A percentile compares a stretch with the other conserved stretches of the same genome.
These are phyloP conservation scores for Termitomyces heimii DNA, from an alignment of 768 basidiomycete genomes.

Conservation along the genomic window DNA sequence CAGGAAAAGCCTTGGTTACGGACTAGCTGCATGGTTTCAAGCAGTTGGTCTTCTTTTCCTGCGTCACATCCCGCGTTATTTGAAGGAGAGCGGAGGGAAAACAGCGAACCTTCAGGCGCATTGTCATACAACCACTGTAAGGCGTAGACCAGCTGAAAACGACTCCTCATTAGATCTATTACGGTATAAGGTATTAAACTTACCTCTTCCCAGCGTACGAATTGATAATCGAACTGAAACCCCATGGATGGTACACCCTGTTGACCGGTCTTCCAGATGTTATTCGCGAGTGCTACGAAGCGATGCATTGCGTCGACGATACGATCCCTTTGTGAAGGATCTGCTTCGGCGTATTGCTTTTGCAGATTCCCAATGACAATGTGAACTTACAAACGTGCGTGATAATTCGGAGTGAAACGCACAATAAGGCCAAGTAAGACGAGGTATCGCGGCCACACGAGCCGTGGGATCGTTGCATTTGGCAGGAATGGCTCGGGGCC, in stretches of 20 bases:
- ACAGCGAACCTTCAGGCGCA: conserved; percentile 27
- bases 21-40: conserved; percentile 36
- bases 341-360: conserved; percentile 40
- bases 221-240: conserved; percentile 37
- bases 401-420: conserved; percentile 7
- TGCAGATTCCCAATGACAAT: neutral
- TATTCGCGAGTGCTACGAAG: conserved; percentile 27
- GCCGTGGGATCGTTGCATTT: conserved; percentile 29
- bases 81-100: neutral
- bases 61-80: neutral
- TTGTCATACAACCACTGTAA: conserved; percentile 36
- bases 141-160: conserved; percentile 25
- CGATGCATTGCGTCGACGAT: conserved; percentile 33
- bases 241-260: conserved; percentile 30
- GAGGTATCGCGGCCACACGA: conserved; percentile 38
- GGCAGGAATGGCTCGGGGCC: conserved; percentile 32
- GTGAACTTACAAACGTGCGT: neutral
- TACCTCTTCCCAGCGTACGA: conserved; percentile 37
- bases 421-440: conserved; percentile 32
- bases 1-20: conserved; percentile 33
- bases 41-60: conserved; percentile 29
- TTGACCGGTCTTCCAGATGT: conserved; percentile 28
- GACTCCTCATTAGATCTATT: neutral
- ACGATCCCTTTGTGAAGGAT: conserved; percentile 26
- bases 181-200: neutral